Percentiles rank a stretch among this genome's conserved stretches.
These are phyloP conservation scores for Suillus subluteus DNA, from an alignment of 768 basidiomycete species.

Conservation along the genomic window DNA sequence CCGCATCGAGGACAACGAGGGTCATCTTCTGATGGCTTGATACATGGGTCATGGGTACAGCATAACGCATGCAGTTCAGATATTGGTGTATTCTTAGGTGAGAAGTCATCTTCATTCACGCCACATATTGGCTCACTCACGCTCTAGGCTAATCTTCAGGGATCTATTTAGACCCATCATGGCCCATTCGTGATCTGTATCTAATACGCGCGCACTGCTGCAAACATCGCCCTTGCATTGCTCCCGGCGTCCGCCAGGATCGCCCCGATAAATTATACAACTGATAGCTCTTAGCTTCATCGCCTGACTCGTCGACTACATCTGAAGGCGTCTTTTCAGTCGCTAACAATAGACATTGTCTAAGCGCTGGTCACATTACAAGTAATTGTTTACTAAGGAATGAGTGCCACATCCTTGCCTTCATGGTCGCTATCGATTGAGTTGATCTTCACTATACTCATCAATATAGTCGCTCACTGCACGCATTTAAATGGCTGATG, in stretches of 20 bases:
- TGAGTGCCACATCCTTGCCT: background rate
- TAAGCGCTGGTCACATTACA: background rate
- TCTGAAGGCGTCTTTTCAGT: background rate
- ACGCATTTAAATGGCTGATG: background rate
- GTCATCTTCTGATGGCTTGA: slow-evolving; percentile 21
- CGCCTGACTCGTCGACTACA: background rate
- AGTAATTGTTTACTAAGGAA: background rate
- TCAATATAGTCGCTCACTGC: background rate
- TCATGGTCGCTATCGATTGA: background rate
- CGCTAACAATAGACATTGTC: background rate
- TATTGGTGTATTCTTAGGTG: background rate
- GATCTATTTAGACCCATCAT: background rate
- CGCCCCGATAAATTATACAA: background rate
- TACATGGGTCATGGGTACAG: background rate
- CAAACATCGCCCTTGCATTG: background rate
- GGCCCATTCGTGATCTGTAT: background rate
- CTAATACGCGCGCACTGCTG: background rate
- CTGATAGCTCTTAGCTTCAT: background rate
- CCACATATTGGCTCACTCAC: background rate
- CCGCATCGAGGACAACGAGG: slow-evolving; percentile 28
- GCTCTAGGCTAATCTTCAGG: background rate
- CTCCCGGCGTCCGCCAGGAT: background rate
- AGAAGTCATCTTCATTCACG: background rate
- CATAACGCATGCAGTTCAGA: too few species aligned
- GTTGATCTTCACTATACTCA: background rate